phyloP scores from a whole-genome alignment of 495 filamentous ascomycete genomes.

The Filosporella fistucella region DNA sequence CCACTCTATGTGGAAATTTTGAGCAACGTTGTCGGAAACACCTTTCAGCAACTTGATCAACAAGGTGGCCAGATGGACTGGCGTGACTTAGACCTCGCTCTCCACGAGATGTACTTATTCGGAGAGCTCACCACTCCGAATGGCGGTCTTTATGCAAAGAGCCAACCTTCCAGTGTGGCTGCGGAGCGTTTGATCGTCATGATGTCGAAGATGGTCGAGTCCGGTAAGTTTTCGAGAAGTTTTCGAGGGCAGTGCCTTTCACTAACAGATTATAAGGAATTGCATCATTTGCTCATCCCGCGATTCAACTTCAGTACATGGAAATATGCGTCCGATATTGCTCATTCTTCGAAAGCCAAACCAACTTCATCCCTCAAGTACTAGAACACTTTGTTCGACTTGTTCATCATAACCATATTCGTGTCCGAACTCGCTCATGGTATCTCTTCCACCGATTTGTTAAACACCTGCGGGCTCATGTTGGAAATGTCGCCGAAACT shows the following conservation, averaged over 20 bases:
- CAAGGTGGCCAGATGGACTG: conserved; percentile 75
- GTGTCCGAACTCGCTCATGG: conserved; percentile 88
- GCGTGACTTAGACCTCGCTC: conserved; percentile 92
- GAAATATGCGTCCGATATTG: conserved; percentile 93
- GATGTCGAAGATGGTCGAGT: conserved; percentile 93
- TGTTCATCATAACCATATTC: conserved; percentile 78
- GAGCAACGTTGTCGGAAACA: conserved; percentile 73
- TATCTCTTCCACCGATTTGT: conserved; percentile 92
- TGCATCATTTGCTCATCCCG: conserved; percentile 79
- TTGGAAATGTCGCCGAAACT: conserved; percentile 84
- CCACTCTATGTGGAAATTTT: conserved; percentile 80
- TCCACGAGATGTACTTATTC: conserved; percentile 96
- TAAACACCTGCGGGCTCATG: conserved; percentile 75
- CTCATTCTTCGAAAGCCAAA: conserved; percentile 84
- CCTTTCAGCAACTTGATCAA: conserved; percentile 70
- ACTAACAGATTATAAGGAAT: conserved; percentile 52
- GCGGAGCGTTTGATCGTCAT: conserved; percentile 76
- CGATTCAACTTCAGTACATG: conserved; percentile 94
- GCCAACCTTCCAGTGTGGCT: conserved; percentile 66
- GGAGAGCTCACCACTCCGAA: conserved; percentile 85
- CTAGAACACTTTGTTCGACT: conserved; percentile 91
- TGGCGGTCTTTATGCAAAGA: conserved; percentile 78
- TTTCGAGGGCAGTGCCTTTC: background rate
- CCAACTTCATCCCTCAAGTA: conserved; percentile 71
- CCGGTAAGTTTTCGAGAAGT: conserved; percentile 50